Evolutionary conservation across 331 rosid species (phyloP).

Genomic region (Prunus yedoensis): DNA sequence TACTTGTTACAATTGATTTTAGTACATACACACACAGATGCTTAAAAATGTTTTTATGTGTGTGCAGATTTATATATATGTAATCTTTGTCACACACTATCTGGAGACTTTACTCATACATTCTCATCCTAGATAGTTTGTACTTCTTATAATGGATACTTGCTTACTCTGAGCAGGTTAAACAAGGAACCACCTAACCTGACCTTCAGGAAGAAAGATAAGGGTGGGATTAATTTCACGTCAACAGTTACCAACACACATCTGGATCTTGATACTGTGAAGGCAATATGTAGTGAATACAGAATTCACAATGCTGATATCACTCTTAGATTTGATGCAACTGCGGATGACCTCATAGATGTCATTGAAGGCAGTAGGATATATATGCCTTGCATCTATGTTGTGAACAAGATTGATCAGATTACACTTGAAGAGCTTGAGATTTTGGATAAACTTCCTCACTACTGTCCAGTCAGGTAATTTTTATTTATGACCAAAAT

Average conservation of each 20-base stretch:
- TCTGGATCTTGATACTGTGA: constrained; percentile 92
- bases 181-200: constrained; percentile 95
- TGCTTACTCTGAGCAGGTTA: constrained; percentile 55
- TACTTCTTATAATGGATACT: constrained; percentile 1
- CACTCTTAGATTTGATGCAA: constrained; percentile 90
- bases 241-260: constrained; percentile 80
- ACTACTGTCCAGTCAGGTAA: constrained; percentile 95
- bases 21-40: not conserved
- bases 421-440: constrained; percentile 96
- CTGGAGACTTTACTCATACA: not conserved
- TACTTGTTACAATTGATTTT: not conserved
- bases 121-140: constrained; percentile 10
- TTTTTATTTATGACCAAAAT: not conserved
- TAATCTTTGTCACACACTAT: not conserved
- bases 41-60: not conserved
- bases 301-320: constrained; percentile 95
- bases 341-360: constrained; percentile 96
- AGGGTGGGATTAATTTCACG: constrained; percentile 95
- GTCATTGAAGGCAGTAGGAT: constrained; percentile 94
- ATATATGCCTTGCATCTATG: constrained; percentile 95
- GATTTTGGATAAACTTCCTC: constrained; percentile 97
- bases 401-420: constrained; percentile 92
- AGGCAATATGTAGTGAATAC: constrained; percentile 94
- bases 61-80: not conserved
- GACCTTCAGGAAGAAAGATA: constrained; percentile 89